These are phyloP conservation scores for Epichloe aotearoae DNA, from an alignment of 2,329 filamentous ascomycete species.

Conservation along the genomic window DNA sequence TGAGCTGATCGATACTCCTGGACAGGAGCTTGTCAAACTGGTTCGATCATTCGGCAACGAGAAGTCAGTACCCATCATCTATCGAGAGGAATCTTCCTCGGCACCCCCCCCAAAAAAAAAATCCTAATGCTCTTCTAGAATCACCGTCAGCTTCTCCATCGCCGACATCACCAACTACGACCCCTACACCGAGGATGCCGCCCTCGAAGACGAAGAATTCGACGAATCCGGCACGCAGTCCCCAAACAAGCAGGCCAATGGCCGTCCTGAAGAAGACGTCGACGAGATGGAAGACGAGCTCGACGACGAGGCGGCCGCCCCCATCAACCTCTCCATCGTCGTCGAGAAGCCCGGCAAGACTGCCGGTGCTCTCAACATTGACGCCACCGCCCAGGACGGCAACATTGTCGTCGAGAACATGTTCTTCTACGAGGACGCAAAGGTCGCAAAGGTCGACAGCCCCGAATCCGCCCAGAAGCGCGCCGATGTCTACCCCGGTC, in stretches of 20 bases:
- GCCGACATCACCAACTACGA: conserved; percentile 27
- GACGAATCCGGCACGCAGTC: conserved; percentile 33
- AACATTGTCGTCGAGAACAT: conserved; percentile 81
- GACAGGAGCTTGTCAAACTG: conserved; percentile 78
- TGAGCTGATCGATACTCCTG: conserved; percentile 67
- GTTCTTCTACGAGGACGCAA: conserved; percentile 69
- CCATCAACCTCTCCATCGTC: conserved; percentile 71
- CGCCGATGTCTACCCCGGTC: conserved; percentile 73
- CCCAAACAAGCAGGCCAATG: conserved; percentile 39
- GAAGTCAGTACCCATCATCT: conserved; percentile 43
- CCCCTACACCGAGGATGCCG: conserved; percentile 24
- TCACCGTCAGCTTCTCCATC: conserved; percentile 31
- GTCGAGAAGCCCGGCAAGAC: conserved; percentile 71
- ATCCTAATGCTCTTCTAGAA: conserved; percentile 15
- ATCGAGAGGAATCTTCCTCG: background rate
- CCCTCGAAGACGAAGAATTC: conserved; percentile 27
- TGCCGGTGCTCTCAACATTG: conserved; percentile 67
- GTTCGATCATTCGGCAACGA: conserved; percentile 76
- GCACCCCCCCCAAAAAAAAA: background rate
- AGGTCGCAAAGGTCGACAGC: conserved; percentile 61
- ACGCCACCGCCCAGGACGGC: conserved; percentile 76
- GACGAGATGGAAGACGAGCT: conserved; percentile 31
- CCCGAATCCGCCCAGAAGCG: conserved; percentile 67
- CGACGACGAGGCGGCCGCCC: conserved; percentile 50
- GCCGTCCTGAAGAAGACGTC: conserved; percentile 36